Evolutionary conservation across 805 yeast genomes (phyloP).

Genomic region (Jamesozyma rosinii): DNA sequence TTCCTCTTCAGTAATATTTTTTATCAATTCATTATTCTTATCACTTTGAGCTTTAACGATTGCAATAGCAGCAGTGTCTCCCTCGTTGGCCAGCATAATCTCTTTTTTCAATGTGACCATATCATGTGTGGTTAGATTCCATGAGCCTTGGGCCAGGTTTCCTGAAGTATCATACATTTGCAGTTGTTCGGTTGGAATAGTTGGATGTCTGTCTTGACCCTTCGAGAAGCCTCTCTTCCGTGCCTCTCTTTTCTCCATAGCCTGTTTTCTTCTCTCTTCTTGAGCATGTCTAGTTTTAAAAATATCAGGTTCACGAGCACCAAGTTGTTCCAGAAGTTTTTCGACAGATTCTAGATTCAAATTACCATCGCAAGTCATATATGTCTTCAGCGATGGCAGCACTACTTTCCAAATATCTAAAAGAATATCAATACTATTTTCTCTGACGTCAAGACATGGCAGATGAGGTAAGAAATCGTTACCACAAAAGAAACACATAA

Average conservation of each 20-base stretch:
- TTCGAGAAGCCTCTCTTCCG: conserved; percentile 50
- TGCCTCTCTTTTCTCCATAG: conserved; percentile 42
- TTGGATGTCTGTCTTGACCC: conserved; percentile 71
- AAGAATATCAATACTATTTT: conserved; percentile 78
- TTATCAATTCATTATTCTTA: conserved; percentile 18
- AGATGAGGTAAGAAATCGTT: conserved; percentile 96
- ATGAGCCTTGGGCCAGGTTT: conserved; percentile 56
- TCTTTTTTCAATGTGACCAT: conserved; percentile 54
- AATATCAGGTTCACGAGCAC: conserved; percentile 67
- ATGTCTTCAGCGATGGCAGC: conserved; percentile 59
- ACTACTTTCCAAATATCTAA: conserved; percentile 75
- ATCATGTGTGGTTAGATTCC: conserved; percentile 58
- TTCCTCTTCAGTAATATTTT: conserved; percentile 24
- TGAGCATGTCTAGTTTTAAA: conserved; percentile 59
- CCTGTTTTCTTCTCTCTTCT: conserved; percentile 62
- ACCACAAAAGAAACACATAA: conserved; percentile 97
- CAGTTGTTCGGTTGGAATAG: conserved; percentile 57
- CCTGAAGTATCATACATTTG: conserved; percentile 75
- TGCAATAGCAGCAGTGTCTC: conserved; percentile 62
- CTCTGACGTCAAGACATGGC: conserved; percentile 90
- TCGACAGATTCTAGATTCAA: conserved; percentile 73
- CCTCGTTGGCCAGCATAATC: conserved; percentile 60
- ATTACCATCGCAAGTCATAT: conserved; percentile 83
- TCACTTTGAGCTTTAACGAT: conserved; percentile 39
- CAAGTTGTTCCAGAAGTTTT: conserved; percentile 51